Evolutionary conservation across 2,329 filamentous ascomycete genomes (phyloP).

Genomic region (Penicillium sp.): DNA sequence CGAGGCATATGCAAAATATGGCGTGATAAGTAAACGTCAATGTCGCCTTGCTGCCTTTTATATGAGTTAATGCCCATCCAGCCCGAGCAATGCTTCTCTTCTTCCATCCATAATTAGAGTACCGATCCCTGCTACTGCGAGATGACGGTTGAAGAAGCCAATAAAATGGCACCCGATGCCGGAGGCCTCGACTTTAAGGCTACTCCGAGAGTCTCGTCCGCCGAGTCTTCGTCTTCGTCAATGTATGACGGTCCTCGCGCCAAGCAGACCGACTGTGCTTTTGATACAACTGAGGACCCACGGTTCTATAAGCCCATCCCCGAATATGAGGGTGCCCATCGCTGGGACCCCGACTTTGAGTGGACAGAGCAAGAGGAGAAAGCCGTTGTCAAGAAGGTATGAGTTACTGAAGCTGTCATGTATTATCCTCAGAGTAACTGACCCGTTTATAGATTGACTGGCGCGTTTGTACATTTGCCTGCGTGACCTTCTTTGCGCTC

Average conservation of each 20-base stretch:
- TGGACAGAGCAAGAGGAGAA: slow-evolving; percentile 48
- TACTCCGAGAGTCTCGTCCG: not conserved
- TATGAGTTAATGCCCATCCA: slow-evolving; percentile 3
- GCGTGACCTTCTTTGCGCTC: slow-evolving; percentile 62
- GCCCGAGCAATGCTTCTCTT: not conserved
- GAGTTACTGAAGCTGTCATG: not conserved
- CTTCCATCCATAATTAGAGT: not conserved
- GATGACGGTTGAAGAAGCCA: slow-evolving; percentile 22
- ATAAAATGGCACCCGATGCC: not conserved
- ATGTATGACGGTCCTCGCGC: slow-evolving; percentile 9
- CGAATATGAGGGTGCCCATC: slow-evolving; percentile 49
- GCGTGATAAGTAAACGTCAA: slow-evolving; percentile 3
- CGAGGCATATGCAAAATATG: slow-evolving; percentile 1
- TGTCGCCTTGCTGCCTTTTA: slow-evolving; percentile 9
- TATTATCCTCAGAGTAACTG: not conserved
- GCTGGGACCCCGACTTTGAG: slow-evolving; percentile 48
- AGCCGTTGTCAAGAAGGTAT: slow-evolving; percentile 39
- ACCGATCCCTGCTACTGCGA: not conserved
- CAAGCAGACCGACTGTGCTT: slow-evolving; percentile 27
- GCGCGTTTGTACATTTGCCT: slow-evolving; percentile 45
- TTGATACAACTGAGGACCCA: slow-evolving; percentile 37
- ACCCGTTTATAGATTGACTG: slow-evolving; percentile 37
- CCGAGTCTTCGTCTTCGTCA: slow-evolving; percentile 18
- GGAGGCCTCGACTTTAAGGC: slow-evolving; percentile 10
- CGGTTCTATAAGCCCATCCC: slow-evolving; percentile 41